Base-by-base conservation (phyloP, 805 yeast species). In the Saccharomycopsis capsularis region DNA sequence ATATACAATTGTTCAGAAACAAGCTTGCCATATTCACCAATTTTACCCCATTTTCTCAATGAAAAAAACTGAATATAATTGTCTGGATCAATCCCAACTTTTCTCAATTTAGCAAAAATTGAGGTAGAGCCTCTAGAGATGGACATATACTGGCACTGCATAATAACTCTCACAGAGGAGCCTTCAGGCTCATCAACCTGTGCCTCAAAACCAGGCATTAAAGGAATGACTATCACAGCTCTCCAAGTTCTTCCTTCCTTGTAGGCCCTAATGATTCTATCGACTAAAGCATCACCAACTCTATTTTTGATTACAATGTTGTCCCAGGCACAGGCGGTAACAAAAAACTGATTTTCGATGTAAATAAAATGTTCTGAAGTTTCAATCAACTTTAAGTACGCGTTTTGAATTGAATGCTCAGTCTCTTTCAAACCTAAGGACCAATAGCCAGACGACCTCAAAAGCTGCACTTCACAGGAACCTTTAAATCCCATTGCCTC, bases 241-340 rank as follows among this genome's bases (percentile, higher is more conserved):
- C 81, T 82, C 99, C 99, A 93, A 9, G 70, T 64, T 47, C 79
- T 83, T 3, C 79, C 78, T 52, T 82, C 85, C 52, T 77, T 75
- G 60, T 86, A 85, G 0, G 99, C 99, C 42, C 89, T 74, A 30
- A 90, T 84, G 48, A 91, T 90, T 59, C 99, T 74, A 63, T 93
- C 98, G n/a, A 93, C 98, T 40, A 93, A 71, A 0, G 99, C 99
- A 71, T 91, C 96, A 37, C 96, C 99, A 56, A 93, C 85, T 61
- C 87, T 74, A 64, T 93, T 93, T 56, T 86, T 82, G 48, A 93
- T 85, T 21, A 79, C 80, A 3, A 82, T 82, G 37, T 95, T 95
- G 59, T 85, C 91, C 61, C 86, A 80, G 19, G 78, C 79, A 36
- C 96, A 83, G n/a, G 95, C 81, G 0, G 97, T 86, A 42, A 93